A percentile compares a stretch with the other conserved stretches of the same genome.
These are phyloP conservation scores for Solanum chilense DNA, from an alignment of 257 asterid species.

Conservation along the genomic window DNA sequence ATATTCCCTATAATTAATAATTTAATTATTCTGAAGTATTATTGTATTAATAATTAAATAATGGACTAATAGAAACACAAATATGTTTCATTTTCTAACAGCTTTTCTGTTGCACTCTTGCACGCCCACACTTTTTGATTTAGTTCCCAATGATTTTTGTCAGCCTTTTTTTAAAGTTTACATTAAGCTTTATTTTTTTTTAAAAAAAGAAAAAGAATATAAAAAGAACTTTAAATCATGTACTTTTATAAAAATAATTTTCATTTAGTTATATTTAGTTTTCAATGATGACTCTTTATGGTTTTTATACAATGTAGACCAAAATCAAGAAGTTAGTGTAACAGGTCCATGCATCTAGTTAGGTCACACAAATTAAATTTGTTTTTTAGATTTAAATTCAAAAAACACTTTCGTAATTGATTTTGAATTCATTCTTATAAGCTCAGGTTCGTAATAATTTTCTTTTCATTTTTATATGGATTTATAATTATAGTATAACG, in stretches of 20 bases:
- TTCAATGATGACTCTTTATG: not conserved
- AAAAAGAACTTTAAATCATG: not conserved
- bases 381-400: too few species aligned
- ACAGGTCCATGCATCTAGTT: too few species aligned
- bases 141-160: not conserved
- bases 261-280: not conserved
- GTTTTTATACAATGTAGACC: not conserved
- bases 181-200: not conserved
- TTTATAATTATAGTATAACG: too few species aligned
- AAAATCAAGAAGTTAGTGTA: not conserved
- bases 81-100: not conserved
- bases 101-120: not conserved
- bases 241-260: not conserved
- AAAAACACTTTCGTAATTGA: not conserved
- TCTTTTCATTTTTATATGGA: not conserved
- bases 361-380: not conserved
- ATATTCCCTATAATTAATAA: not conserved
- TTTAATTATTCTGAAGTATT: not conserved
- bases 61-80: not conserved
- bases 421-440: not conserved
- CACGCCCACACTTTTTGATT: conserved; percentile 1
- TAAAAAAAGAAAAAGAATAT: not conserved
- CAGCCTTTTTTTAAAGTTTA: not conserved
- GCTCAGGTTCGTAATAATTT: not conserved
- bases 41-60: not conserved